Evolutionary conservation across 306 rosid species (phyloP).

Genomic region (Cicer chorassanicum): DNA sequence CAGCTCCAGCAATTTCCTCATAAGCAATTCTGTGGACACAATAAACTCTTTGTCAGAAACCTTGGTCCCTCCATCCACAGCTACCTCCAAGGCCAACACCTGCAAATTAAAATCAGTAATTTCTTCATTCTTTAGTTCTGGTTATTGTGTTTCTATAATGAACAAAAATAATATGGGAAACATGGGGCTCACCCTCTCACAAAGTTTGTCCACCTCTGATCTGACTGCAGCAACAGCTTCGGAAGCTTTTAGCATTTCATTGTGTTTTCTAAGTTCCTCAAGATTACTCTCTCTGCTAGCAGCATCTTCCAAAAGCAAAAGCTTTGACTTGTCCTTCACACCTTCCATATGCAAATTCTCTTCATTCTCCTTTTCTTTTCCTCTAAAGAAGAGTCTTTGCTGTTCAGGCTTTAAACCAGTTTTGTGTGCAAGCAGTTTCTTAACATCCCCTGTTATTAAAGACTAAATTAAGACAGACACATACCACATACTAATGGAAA

Average conservation of each 20-base stretch:
- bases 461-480: constrained; percentile 37
- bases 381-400: constrained; percentile 75
- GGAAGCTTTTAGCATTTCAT: constrained; percentile 60
- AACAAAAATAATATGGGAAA: not conserved
- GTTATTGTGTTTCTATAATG: not conserved
- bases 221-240: constrained; percentile 67
- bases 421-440: constrained; percentile 61
- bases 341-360: constrained; percentile 73
- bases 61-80: constrained; percentile 70
- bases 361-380: constrained; percentile 71
- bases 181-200: constrained; percentile 64
- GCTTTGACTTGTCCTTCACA: constrained; percentile 75
- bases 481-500: constrained; percentile 20
- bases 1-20: constrained; percentile 83
- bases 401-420: constrained; percentile 69
- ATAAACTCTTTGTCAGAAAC: constrained; percentile 78
- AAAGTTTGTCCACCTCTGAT: constrained; percentile 76
- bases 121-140: constrained; percentile 4
- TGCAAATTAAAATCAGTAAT: constrained; percentile 39
- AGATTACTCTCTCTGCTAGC: constrained; percentile 60
- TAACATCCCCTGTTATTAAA: constrained; percentile 68
- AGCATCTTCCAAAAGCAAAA: constrained; percentile 68
- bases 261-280: constrained; percentile 57
- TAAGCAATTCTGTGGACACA: constrained; percentile 72
- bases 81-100: constrained; percentile 81